These are phyloP conservation scores for Neofusicoccum sp. DNA, from an alignment of 2,329 filamentous ascomycete species.

Conservation along the genomic window DNA sequence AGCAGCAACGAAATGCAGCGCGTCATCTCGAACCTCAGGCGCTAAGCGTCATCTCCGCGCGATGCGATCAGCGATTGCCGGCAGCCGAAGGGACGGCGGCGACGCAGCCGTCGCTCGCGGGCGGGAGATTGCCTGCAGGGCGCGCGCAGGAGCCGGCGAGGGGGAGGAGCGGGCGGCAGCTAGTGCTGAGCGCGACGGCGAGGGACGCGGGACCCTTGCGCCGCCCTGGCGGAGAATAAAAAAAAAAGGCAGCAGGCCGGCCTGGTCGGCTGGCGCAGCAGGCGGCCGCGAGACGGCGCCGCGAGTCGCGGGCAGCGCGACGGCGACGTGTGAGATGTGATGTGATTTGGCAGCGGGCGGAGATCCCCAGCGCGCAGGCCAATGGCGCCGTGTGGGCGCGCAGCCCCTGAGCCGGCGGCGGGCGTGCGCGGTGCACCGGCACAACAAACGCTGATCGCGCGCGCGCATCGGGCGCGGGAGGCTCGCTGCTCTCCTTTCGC, in stretches of 20 bases:
- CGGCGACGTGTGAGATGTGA: too few relatives aligned
- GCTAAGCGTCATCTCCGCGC: conserved; percentile 7
- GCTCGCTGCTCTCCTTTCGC: neutral
- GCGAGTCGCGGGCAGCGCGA: too few relatives aligned
- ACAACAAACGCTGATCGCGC: too few relatives aligned
- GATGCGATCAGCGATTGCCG: conserved; percentile 1
- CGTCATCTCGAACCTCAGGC: neutral
- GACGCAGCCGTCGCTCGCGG: neutral
- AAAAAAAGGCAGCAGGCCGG: neutral
- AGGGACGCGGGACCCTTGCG: neutral
- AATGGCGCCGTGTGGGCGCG: too few relatives aligned
- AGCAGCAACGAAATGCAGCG: conserved; percentile 10
- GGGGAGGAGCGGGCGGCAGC: neutral
- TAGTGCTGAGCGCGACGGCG: neutral
- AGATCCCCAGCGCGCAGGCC: too few relatives aligned
- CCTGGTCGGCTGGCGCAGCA: neutral
- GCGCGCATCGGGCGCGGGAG: too few relatives aligned
- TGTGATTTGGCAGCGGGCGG: too few relatives aligned
- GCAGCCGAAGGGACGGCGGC: neutral
- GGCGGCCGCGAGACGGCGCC: neutral
- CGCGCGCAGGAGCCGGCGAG: neutral
- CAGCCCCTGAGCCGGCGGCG: too few relatives aligned
- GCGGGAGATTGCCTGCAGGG: conserved; percentile 8
- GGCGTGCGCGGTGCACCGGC: too few relatives aligned
- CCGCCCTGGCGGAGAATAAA: neutral